Percentiles rank a stretch among this genome's conserved stretches.
phyloP scores from a whole-genome alignment of 345 rosid genomes.

The Xanthoceras sorbifolium region DNA sequence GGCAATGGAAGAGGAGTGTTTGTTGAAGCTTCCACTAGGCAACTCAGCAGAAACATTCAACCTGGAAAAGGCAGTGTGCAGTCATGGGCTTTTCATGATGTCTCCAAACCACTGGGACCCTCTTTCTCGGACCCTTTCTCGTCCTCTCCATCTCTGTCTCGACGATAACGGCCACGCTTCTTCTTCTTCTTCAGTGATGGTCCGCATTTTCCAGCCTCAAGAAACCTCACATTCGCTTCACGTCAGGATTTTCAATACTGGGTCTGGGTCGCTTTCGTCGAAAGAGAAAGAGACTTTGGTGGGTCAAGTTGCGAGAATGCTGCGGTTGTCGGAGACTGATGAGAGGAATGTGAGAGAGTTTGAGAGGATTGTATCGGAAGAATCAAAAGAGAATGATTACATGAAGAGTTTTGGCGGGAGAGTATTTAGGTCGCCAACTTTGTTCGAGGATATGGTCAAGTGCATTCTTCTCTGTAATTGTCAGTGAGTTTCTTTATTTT shows the following conservation, averaged over 20 bases:
- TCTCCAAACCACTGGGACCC: conserved; percentile 57
- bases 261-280: conserved; percentile 25
- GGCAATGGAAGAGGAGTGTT: conserved; percentile 9
- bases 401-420: conserved; percentile 45
- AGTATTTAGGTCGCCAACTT: conserved; percentile 57
- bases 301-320: conserved; percentile 52
- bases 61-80: conserved; percentile 54
- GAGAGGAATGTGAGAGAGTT: conserved; percentile 37
- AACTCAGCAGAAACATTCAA: conserved; percentile 31
- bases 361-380: conserved; percentile 19
- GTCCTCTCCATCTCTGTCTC: conserved; percentile 41
- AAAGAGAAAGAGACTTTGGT: conserved; percentile 26
- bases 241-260: conserved; percentile 24
- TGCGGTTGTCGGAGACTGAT: conserved; percentile 44
- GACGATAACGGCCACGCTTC: neutral
- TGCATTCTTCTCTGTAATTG: conserved; percentile 59
- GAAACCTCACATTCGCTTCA: conserved; percentile 27
- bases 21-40: conserved; percentile 21
- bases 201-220: conserved; percentile 37
- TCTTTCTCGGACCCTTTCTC: conserved; percentile 37
- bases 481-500: conserved; percentile 27
- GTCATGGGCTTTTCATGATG: conserved; percentile 61
- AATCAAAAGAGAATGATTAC: neutral
- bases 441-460: conserved; percentile 65
- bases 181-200: conserved; percentile 23